Percentiles rank a stretch among this genome's conserved stretches.
These are phyloP conservation scores for Eugenia klotzschiana DNA, from an alignment of 441 rosid species.

Conservation along the genomic window DNA sequence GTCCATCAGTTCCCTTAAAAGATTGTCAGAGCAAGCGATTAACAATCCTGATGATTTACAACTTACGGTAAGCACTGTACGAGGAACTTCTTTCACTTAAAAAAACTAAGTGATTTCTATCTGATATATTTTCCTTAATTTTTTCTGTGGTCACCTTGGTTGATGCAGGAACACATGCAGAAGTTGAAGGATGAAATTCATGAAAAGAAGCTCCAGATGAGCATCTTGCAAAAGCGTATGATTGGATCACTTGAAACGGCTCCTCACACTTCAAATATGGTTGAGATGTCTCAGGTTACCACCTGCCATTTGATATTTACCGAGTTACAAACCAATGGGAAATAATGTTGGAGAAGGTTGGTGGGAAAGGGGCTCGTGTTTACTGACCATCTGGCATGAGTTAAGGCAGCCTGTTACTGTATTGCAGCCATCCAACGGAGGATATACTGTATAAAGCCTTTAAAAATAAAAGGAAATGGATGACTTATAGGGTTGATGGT, in stretches of 20 bases:
- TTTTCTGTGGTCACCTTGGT: conserved; percentile 12
- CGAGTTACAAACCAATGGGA: not conserved
- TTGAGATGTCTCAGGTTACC: conserved; percentile 64
- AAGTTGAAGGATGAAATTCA: conserved; percentile 68
- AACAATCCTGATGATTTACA: conserved; percentile 50
- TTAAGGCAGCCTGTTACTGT: not conserved
- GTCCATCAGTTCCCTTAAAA: conserved; percentile 62
- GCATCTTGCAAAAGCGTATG: conserved; percentile 61
- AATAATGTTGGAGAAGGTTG: not conserved
- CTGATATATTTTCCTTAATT: not conserved
- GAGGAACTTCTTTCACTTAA: not conserved
- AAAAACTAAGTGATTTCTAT: not conserved
- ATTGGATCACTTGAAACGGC: conserved; percentile 48
- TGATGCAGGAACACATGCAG: conserved; percentile 53
- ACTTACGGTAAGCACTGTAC: conserved; percentile 32
- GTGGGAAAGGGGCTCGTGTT: not conserved
- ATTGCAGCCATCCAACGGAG: not conserved
- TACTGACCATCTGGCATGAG: not conserved
- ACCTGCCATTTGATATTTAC: not conserved
- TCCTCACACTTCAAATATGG: conserved; percentile 26
- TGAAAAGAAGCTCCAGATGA: conserved; percentile 71
- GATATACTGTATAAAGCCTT: not conserved
- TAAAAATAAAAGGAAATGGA: not conserved
- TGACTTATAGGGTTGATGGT: not conserved
- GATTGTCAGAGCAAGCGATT: conserved; percentile 59